phyloP scores from a whole-genome alignment of 1,284 basidiomycete genomes.

The Heterobasidion occidentale region DNA sequence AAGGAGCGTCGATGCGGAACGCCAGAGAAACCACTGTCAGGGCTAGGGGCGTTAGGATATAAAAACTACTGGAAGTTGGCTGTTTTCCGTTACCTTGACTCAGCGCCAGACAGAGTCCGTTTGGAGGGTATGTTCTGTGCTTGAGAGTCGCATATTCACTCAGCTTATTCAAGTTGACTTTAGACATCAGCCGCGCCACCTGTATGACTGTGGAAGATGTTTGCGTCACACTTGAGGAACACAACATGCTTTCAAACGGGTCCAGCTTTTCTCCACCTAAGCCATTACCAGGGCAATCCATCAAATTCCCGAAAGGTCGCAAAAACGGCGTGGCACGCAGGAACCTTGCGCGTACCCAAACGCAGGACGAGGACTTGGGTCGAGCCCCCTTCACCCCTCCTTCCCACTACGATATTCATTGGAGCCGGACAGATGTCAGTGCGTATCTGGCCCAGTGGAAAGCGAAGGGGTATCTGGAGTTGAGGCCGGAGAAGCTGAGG shows the following conservation, averaged over 20 bases:
- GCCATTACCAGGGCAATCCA: slow-evolving; percentile 60
- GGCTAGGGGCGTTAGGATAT: slow-evolving; percentile 87
- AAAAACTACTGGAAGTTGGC: slow-evolving; percentile 93
- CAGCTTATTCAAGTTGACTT: slow-evolving; percentile 7
- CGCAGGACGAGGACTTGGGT: slow-evolving; percentile 39
- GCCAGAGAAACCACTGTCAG: slow-evolving; percentile 90
- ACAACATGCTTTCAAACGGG: slow-evolving; percentile 68
- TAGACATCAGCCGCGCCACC: slow-evolving; percentile 83
- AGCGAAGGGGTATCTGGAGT: slow-evolving; percentile 71
- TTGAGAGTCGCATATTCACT: slow-evolving; percentile 3
- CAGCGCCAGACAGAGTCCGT: slow-evolving; percentile 49
- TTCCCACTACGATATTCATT: slow-evolving; percentile 70
- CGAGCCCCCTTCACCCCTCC: slow-evolving; percentile 56
- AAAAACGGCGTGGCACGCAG: slow-evolving; percentile 57
- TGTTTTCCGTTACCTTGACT: slow-evolving; percentile 77
- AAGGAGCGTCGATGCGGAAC: slow-evolving; percentile 86
- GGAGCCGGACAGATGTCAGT: slow-evolving; percentile 65
- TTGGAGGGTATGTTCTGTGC: slow-evolving; percentile 59
- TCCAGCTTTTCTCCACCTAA: slow-evolving; percentile 40
- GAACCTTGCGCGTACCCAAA: slow-evolving; percentile 51
- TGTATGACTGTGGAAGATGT: slow-evolving; percentile 92
- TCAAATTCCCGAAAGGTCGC: slow-evolving; percentile 64
- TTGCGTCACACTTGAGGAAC: slow-evolving; percentile 68
- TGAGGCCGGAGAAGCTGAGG: slow-evolving; percentile 83
- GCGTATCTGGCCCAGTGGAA: slow-evolving; percentile 68